A percentile compares a stretch with the other conserved stretches of the same genome.
Evolutionary conservation across 129 eudicot genomes (phyloP).

Genomic region (Flaveria brownii): DNA sequence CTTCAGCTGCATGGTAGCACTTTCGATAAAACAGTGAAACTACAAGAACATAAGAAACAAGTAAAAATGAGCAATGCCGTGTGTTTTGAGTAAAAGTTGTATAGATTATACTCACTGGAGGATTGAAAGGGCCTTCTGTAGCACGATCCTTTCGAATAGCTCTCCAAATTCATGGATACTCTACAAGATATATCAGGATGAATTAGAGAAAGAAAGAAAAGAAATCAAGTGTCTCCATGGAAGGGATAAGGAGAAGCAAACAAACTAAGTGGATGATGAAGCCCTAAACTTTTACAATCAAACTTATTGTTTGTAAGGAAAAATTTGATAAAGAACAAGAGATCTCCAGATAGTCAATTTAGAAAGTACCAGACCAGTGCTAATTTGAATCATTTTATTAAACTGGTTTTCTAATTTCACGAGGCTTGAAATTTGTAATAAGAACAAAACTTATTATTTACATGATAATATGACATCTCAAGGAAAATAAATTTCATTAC

Average conservation of each 20-base stretch:
- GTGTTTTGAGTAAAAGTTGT: neutral
- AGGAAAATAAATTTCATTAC: slow-evolving; percentile 32
- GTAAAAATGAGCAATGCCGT: neutral
- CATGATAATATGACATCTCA: neutral
- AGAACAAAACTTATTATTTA: no score
- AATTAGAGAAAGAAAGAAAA: neutral
- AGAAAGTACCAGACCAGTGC: neutral
- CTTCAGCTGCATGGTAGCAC: neutral
- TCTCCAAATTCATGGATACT: slow-evolving; percentile 45
- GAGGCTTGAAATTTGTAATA: neutral
- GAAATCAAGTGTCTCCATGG: neutral
- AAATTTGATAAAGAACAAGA: neutral
- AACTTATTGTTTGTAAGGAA: neutral
- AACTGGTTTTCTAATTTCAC: neutral
- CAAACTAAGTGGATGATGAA: neutral
- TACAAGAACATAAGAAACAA: neutral
- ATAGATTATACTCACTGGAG: slow-evolving; percentile 56
- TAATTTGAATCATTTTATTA: neutral
- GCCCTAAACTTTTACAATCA: neutral
- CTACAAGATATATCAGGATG: slow-evolving; percentile 43
- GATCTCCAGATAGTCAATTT: slow-evolving; percentile 4
- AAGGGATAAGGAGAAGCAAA: neutral
- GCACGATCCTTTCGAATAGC: slow-evolving; percentile 43
- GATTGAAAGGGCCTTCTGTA: slow-evolving; percentile 58
- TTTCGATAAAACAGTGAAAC: neutral